Base-by-base conservation (phyloP, 2,329 filamentous ascomycete species). In the Diaporthe batatas region DNA sequence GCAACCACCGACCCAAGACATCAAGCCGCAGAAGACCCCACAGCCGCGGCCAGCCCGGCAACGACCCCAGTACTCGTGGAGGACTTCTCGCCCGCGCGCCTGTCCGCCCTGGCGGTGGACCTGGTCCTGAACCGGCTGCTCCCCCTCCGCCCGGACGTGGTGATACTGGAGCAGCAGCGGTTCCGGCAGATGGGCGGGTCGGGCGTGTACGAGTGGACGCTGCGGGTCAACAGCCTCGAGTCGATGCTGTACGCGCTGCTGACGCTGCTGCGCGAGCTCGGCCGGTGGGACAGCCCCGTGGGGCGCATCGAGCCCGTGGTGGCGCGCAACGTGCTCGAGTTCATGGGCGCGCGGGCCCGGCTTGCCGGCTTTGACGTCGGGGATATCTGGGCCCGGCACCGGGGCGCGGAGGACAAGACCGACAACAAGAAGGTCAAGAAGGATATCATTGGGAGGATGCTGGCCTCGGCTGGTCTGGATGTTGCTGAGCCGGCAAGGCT, bases 201-300 rank as follows among this genome's bases (percentile, higher is more conserved):
- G 0, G 88, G 90, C 0, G 90, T 97, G 1, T 89, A 91, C 73
- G 93, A 97, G 81, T 97, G 94, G 94, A 96, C 94, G 3, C 80
- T 96, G 53, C 86, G 93, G 1, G 94, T 97, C 11, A 96, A 96
- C 76, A 91, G 93, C 77, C 87, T 97, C 29, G 94, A 97, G 80
- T 90, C 91, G 5, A 96, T 96, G 91, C 82, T 97, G 0, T 93
- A 95, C 84, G 92, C 92, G 11, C 86, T 91, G 16, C 81, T 96
- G 49, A 85, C 87, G 67, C 88, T 91, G 0, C 78, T 94, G 62
- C 82, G 82, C 58, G 80, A 82, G 23, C 80, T 87, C 64, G 83
- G 82, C 1, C 72, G 79, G 3, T 86, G 84, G 84, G 21, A n/a
- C 75, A 78, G 23, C 29, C 25, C 14, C 84, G 6, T 84, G n/a